Percentiles rank a stretch among this genome's conserved stretches.
Conservation (phyloP, 331 rosid species). For the Saraca asoca region DNA sequence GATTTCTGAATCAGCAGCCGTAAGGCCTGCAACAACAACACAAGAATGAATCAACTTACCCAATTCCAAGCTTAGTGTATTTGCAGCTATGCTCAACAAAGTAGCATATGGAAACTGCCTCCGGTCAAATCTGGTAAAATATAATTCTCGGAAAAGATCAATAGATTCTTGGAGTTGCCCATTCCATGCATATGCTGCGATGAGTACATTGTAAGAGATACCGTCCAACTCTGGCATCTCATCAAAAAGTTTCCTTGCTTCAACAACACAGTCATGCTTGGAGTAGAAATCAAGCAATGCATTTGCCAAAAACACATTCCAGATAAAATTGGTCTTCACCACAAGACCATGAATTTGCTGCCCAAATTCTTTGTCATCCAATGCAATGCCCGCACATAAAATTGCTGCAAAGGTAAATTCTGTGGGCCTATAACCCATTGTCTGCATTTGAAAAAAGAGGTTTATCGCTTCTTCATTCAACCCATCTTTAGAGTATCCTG, state of each 20-base stretch:
- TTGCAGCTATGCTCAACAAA: constrained; percentile 69
- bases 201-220: constrained; percentile 72
- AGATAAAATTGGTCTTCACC: constrained; percentile 62
- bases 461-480: constrained; percentile 57
- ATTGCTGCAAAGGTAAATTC: constrained; percentile 86
- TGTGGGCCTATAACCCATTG: constrained; percentile 55
- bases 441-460: constrained; percentile 68
- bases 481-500: constrained; percentile 73
- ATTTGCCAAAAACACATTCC: constrained; percentile 87
- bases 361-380: constrained; percentile 63
- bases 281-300: constrained; percentile 89
- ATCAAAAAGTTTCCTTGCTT: constrained; percentile 55
- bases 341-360: constrained; percentile 67
- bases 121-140: constrained; percentile 56
- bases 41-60: constrained; percentile 79
- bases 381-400: constrained; percentile 59
- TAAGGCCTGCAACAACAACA: constrained; percentile 43
- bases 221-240: constrained; percentile 89
- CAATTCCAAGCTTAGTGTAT: constrained; percentile 54
- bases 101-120: constrained; percentile 78
- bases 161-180: constrained; percentile 53
- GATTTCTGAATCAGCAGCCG: constrained; percentile 46
- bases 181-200: constrained; percentile 62
- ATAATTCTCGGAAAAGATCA: constrained; percentile 58
- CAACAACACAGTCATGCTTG: constrained; percentile 58